Evolutionary conservation across 2,329 filamentous ascomycete genomes (phyloP).

Genomic region (Pseudofabraea citricarpa): DNA sequence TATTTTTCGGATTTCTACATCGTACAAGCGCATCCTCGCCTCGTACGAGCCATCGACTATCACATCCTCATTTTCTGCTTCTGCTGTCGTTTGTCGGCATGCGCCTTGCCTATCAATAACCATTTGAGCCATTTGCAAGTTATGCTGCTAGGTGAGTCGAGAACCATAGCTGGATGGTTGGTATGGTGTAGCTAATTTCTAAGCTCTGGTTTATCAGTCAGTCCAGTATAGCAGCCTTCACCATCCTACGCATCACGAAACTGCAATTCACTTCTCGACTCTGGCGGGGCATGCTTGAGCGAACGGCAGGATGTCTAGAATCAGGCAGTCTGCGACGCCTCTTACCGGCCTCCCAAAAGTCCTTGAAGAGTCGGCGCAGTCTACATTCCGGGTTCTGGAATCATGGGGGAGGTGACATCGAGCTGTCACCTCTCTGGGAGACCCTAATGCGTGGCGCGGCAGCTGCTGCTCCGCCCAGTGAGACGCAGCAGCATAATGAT

Average conservation of each 20-base stretch:
- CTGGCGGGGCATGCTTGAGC: slow-evolving; percentile 50
- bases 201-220: neutral
- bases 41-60: too few relatives aligned
- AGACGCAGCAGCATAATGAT: slow-evolving; percentile 7
- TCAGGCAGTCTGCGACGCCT: slow-evolving; percentile 49
- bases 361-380: slow-evolving; percentile 35
- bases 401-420: slow-evolving; percentile 38
- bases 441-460: slow-evolving; percentile 18
- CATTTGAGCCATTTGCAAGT: neutral
- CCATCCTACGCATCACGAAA: slow-evolving; percentile 3
- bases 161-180: too few relatives aligned
- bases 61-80: too few relatives aligned
- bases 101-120: too few relatives aligned
- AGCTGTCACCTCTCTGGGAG: slow-evolving; percentile 26
- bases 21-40: too few relatives aligned
- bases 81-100: too few relatives aligned
- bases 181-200: too few relatives aligned
- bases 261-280: slow-evolving; percentile 1
- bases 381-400: slow-evolving; percentile 52
- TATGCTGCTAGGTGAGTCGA: too few relatives aligned
- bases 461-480: slow-evolving; percentile 9
- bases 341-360: slow-evolving; percentile 31
- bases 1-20: too few relatives aligned
- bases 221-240: slow-evolving; percentile 4
- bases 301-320: slow-evolving; percentile 50